Base-by-base conservation (phyloP, 2,329 filamentous ascomycete species). In the Thelonectria blattea region DNA sequence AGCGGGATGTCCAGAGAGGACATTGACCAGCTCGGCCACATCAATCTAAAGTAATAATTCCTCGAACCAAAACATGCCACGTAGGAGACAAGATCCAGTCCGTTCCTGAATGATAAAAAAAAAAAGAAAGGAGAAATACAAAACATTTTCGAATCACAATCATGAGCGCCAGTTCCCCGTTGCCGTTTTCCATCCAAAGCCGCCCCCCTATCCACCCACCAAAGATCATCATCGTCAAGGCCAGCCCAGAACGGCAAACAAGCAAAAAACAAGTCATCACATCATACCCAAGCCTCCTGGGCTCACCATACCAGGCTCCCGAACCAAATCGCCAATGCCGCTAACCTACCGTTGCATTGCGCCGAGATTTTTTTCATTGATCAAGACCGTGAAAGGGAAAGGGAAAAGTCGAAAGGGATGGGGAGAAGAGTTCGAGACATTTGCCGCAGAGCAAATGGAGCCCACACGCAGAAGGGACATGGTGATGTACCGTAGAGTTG, bases 61-160 rank as follows among this genome's bases (percentile, higher is more conserved):
- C 55, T 64, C 61, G 55, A 57, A 45, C 48, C 49, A 42, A 59
- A 55, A 52, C 32, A 30, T 54, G 52, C 42, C 58, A 60, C 27
- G 43, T 39, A 56, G 49, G 42, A 58, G 54, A 58, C 49, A 56
- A 64, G 62, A 65, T 52, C 66, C 64, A 58, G 66, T 61, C 65
- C 59, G 60, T 62, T 60, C 56, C 60, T 42, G 42, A 45, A 37
- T 37, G 46, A 22, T 42, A 22, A 48, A 55, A 63, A 46, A 22
- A 48, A 55, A 63, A 30, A 30, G 27, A 10, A 30, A 30, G 8
- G 27, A 30, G 27, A 30, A 30, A 30, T 30, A 30, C 32, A 52
- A 30, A 30, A 22, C 20, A 30, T n/a, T 15, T 47, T 17, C 45
- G 7, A 50, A 60, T 50, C 48, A 52, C 37, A 61, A 46, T 56